Evolutionary conservation across 2,329 filamentous ascomycete species (phyloP).

Genomic region (Calonectria fujianensis): DNA sequence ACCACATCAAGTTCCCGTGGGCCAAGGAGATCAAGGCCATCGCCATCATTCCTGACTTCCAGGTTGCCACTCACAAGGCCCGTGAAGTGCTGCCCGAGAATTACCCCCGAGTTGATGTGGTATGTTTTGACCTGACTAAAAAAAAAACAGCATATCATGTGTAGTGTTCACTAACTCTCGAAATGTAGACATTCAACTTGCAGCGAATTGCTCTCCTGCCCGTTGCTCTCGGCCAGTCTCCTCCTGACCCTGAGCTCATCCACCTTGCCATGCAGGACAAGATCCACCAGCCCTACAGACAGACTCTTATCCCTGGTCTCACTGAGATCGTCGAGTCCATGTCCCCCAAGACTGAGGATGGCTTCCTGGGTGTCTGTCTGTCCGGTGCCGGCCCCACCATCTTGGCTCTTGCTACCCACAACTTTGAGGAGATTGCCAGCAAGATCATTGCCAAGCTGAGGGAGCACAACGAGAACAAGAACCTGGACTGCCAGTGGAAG

Average conservation of each 20-base stretch:
- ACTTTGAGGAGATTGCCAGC: conserved; percentile 90
- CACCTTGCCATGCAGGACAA: conserved; percentile 99
- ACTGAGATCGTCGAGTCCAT: conserved; percentile 93
- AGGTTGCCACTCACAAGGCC: conserved; percentile 95
- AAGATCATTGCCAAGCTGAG: conserved; percentile 86
- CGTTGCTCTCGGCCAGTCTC: conserved; percentile 90
- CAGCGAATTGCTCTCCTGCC: conserved; percentile 94
- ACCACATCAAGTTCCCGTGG: conserved; percentile 97
- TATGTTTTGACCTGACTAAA: conserved; percentile 66
- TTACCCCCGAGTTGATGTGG: conserved; percentile 89
- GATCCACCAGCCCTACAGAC: conserved; percentile 96
- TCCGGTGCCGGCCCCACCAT: conserved; percentile 97
- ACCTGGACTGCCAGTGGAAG: conserved; percentile 89
- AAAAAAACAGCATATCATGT: not conserved
- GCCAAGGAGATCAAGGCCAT: conserved; percentile 96
- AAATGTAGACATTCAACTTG: conserved; percentile 87
- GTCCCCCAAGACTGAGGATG: conserved; percentile 89
- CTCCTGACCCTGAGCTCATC: conserved; percentile 94
- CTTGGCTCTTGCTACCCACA: conserved; percentile 90
- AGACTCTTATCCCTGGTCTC: conserved; percentile 92
- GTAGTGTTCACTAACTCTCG: conserved; percentile 41
- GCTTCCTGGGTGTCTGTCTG: conserved; percentile 93
- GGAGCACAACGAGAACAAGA: conserved; percentile 72
- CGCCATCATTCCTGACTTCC: conserved; percentile 96
- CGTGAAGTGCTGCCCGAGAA: conserved; percentile 87